A percentile compares a stretch with the other conserved stretches of the same genome.
Conservation (phyloP, 495 filamentous ascomycete species). For the Neurospora intermedia region DNA sequence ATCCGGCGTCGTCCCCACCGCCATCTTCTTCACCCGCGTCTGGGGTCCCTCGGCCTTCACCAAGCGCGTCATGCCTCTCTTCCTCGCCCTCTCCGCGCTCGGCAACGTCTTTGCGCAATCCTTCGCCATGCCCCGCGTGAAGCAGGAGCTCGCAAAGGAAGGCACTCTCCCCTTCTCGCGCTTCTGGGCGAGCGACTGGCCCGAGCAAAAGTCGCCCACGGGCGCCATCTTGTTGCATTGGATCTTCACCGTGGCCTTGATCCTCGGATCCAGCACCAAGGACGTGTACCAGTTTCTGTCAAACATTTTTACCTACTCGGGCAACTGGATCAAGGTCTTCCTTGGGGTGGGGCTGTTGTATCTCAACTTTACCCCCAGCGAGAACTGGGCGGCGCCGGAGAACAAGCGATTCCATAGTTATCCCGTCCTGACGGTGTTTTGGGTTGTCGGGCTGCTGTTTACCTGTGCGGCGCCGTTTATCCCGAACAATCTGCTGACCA, state of each 20-base stretch:
- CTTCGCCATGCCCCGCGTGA: constrained; percentile 51
- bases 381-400: constrained; percentile 20
- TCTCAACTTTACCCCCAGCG: constrained; percentile 28
- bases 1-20: constrained; percentile 45
- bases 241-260: constrained; percentile 47
- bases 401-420: constrained; percentile 21
- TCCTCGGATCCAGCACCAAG: constrained; percentile 32
- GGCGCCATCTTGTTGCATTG: constrained; percentile 52
- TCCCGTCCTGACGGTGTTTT: constrained; percentile 33
- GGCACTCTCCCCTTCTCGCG: constrained; percentile 45
- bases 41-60: constrained; percentile 32
- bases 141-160: constrained; percentile 50
- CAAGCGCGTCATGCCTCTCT: constrained; percentile 44
- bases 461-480: constrained; percentile 34
- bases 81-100: constrained; percentile 52
- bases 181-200: constrained; percentile 52
- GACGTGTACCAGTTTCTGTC: constrained; percentile 18
- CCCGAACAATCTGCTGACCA: constrained; percentile 22
- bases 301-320: constrained; percentile 25
- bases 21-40: constrained; percentile 49
- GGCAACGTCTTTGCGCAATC: constrained; percentile 56
- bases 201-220: constrained; percentile 42
- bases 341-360: constrained; percentile 38
- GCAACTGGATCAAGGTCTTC: constrained; percentile 38
- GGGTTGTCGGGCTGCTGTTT: constrained; percentile 33